A percentile compares a stretch with the other conserved stretches of the same genome.
These are phyloP conservation scores for Mrakia gelida DNA, from an alignment of 768 basidiomycete species.

Conservation along the genomic window DNA sequence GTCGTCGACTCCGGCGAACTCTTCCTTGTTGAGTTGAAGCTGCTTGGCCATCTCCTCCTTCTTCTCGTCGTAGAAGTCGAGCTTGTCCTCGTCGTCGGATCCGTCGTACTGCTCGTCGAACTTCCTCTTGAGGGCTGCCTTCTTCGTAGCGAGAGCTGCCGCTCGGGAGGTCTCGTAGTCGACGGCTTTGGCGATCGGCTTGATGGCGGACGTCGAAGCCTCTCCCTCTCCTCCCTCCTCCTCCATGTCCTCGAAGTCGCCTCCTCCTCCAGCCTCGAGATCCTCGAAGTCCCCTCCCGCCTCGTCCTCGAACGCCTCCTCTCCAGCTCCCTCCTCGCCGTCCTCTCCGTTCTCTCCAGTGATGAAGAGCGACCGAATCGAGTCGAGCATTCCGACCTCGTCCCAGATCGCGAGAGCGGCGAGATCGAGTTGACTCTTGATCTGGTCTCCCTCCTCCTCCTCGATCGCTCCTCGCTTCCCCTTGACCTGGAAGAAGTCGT, in stretches of 20 bases:
- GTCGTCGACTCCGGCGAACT: constrained; percentile 73
- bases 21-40: constrained; percentile 71
- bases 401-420: constrained; percentile 67
- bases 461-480: constrained; percentile 36
- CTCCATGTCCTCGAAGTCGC: constrained; percentile 42
- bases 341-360: constrained; percentile 55
- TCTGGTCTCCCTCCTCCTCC: constrained; percentile 62
- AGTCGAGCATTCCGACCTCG: constrained; percentile 76
- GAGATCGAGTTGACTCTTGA: constrained; percentile 57
- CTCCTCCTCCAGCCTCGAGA: constrained; percentile 39
- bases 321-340: constrained; percentile 39
- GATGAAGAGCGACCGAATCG: constrained; percentile 83
- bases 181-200: constrained; percentile 40
- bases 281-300: constrained; percentile 44
- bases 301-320: constrained; percentile 36
- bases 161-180: constrained; percentile 42
- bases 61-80: constrained; percentile 84
- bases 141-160: constrained; percentile 68
- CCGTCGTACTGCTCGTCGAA: constrained; percentile 98
- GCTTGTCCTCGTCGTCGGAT: constrained; percentile 55
- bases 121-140: constrained; percentile 84
- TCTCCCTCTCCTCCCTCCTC: constrained; percentile 44
- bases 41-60: constrained; percentile 89
- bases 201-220: constrained; percentile 32
- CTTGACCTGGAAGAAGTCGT: constrained; percentile 37